Evolutionary conservation across 768 basidiomycete genomes (phyloP), one percentile per base, ranked within the genome.

Genomic region (Lyophyllum semitale): DNA sequence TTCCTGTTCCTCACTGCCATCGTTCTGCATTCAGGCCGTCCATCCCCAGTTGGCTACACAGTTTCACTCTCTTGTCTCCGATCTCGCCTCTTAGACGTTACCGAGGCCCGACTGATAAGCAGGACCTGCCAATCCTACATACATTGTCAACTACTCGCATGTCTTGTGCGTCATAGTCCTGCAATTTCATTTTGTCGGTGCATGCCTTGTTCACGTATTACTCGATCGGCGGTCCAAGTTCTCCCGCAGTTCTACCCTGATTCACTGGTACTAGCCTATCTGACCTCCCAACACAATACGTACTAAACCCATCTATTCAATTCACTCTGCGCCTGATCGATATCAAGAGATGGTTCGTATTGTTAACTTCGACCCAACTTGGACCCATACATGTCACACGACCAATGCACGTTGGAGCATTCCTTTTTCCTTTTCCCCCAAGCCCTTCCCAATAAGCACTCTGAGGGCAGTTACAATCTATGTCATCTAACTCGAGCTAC

Each of bases 141-240:
- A n/a, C 26, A 18, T 38, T 47, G 52, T 53, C 44, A 15, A 8
- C 52, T 38, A 23, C 44, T 46, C 52, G 43, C 33, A 9, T 53
- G 23, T 4, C 20, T 7, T 20, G 26, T 43, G 2, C 11, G n/a
- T n/a, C n/a, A n/a, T n/a, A n/a, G n/a, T n/a, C 22, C 41, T 40
- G 3, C 29, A 52, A 52, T 17, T 54, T 30, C 37, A 37, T 20
- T 6, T 20, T 15, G 46, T 54, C 45, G 37, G 45, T 54, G 46
- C 32, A 37, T 53, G 26, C 27, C 26, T 45, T 17, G 13, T 6
- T 30, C 37, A 43, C 30, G 43, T 27, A 25, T 30, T 44, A 20
- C 42, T 41, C 22, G 9, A 26, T 17, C 22, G 33, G 11, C 12
- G 33, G 33, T 13, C 33, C 33, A 35, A 15, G 17, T 35, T 35